These are phyloP conservation scores for Cyclaneusma minus DNA, from an alignment of 2,329 filamentous ascomycete genomes.

Conservation along the genomic window DNA sequence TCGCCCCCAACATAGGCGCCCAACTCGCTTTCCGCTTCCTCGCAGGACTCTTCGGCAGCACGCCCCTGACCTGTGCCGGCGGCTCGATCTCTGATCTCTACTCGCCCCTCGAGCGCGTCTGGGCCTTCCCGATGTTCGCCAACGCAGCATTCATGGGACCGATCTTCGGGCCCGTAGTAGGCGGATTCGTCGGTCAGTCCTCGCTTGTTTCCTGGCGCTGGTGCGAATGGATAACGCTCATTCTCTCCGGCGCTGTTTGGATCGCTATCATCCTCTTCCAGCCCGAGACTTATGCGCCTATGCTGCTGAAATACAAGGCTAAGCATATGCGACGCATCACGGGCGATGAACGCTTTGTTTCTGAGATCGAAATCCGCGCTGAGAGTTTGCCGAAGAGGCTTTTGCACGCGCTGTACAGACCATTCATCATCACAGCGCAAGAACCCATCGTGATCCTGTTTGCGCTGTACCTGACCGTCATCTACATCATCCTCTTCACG, in stretches of 20 bases:
- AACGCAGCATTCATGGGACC: constrained; percentile 11
- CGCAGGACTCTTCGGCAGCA: constrained; percentile 25
- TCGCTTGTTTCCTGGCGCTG: constrained; percentile 13
- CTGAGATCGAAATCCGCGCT: constrained; percentile 9
- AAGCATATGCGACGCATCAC: constrained; percentile 13
- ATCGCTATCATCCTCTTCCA: constrained; percentile 11
- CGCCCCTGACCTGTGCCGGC: constrained; percentile 23
- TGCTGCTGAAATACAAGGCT: constrained; percentile 16
- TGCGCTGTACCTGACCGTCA: constrained; percentile 28
- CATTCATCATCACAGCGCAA: constrained; percentile 9
- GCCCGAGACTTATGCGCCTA: constrained; percentile 17
- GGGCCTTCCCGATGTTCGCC: constrained; percentile 14
- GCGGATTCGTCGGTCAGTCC: constrained; percentile 2
- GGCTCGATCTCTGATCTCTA: constrained; percentile 25
- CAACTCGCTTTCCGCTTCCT: constrained; percentile 28
- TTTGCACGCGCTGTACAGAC: constrained; percentile 3
- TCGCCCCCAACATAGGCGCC: constrained; percentile 26
- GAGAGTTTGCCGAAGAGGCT: constrained; percentile 11
- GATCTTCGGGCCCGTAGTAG: constrained; percentile 9
- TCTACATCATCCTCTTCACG: constrained; percentile 34
- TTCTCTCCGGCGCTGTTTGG: constrained; percentile 11
- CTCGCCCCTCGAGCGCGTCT: constrained; percentile 15
- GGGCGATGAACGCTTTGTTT: constrained; percentile 13
- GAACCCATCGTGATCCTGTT: constrained; percentile 22
- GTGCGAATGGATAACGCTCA: constrained; percentile 23